Evolutionary conservation across 257 asterid species (phyloP).

Genomic region (Verbena officinalis): DNA sequence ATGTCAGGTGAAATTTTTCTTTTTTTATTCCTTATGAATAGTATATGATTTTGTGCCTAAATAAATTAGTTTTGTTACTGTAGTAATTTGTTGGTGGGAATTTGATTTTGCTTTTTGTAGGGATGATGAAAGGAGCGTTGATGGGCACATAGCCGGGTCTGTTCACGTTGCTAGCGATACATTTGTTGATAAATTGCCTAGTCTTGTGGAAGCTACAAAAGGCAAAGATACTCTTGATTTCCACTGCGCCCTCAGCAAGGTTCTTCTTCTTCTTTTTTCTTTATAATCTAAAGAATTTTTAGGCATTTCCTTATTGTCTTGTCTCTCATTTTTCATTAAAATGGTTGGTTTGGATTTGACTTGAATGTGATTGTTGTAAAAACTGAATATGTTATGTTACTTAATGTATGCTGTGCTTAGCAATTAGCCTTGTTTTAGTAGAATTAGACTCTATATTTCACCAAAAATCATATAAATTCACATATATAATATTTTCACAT

Average conservation of each 20-base stretch:
- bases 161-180: constrained; percentile 84
- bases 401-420: not conserved
- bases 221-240: constrained; percentile 91
- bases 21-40: not conserved
- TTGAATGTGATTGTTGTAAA: constrained; percentile 8
- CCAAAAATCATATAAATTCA: too few species aligned
- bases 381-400: not conserved
- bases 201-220: constrained; percentile 64
- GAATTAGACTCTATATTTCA: too few species aligned
- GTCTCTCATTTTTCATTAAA: not conserved
- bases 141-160: constrained; percentile 95
- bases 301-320: not conserved
- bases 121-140: constrained; percentile 89
- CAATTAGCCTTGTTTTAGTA: constrained; percentile 5
- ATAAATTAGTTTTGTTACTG: too few species aligned
- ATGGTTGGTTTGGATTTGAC: not conserved
- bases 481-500: too few species aligned
- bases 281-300: too few species aligned
- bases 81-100: constrained; percentile 2
- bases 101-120: constrained; percentile 35
- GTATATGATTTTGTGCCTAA: not conserved
- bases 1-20: constrained; percentile 60
- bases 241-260: constrained; percentile 99
- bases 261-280: constrained; percentile 16
- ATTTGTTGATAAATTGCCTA: constrained; percentile 68